These are phyloP conservation scores for Abortiporus biennis DNA, from an alignment of 1,284 basidiomycete genomes.

Conservation along the genomic window DNA sequence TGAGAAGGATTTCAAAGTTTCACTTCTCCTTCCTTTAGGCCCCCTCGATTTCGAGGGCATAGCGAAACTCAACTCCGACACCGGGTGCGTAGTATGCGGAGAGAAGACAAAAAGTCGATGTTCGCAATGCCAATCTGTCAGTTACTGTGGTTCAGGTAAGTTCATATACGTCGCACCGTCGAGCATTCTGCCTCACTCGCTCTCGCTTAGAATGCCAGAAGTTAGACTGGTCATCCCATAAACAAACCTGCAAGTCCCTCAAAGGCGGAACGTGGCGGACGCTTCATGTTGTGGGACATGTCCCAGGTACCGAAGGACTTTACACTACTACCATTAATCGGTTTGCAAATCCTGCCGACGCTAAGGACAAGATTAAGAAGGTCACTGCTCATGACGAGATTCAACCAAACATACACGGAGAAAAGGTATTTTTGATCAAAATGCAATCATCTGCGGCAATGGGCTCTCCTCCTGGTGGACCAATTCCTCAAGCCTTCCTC, in stretches of 20 bases:
- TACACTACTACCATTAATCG: slow-evolving; percentile 10
- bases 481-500: slow-evolving; percentile 18
- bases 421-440: slow-evolving; percentile 35
- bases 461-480: not conserved
- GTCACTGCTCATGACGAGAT: slow-evolving; percentile 1
- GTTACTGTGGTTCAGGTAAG: slow-evolving; percentile 32
- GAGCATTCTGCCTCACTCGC: slow-evolving; percentile 22
- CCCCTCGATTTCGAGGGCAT: slow-evolving; percentile 31
- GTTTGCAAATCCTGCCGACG: slow-evolving; percentile 6
- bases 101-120: slow-evolving; percentile 27
- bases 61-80: slow-evolving; percentile 27
- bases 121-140: slow-evolving; percentile 28
- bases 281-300: slow-evolving; percentile 19
- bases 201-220: slow-evolving; percentile 31
- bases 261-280: slow-evolving; percentile 33
- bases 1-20: slow-evolving; percentile 24
- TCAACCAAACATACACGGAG: slow-evolving; percentile 28
- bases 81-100: slow-evolving; percentile 35
- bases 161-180: slow-evolving; percentile 23
- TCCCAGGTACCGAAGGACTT: slow-evolving; percentile 13
- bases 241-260: slow-evolving; percentile 29
- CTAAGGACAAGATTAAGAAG: slow-evolving; percentile 1
- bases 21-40: slow-evolving; percentile 33
- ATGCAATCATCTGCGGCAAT: slow-evolving; percentile 23
- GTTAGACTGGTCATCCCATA: slow-evolving; percentile 35